Evolutionary conservation across 805 yeast species (phyloP).

Genomic region (Yarrowia deformans): DNA sequence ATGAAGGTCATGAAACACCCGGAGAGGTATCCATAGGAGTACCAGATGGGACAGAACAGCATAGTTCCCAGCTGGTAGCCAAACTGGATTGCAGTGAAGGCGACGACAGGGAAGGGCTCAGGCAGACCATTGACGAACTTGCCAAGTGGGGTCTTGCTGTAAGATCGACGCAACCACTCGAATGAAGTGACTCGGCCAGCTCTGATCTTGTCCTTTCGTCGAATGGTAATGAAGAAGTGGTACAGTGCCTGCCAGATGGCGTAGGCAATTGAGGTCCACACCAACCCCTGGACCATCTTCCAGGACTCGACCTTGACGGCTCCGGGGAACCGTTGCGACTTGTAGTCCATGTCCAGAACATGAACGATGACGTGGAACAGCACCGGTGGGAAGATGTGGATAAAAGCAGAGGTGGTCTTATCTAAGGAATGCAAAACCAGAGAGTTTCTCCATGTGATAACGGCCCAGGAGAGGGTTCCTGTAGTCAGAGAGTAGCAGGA

Average conservation of each 20-base stretch:
- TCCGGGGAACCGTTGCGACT: slow-evolving; percentile 74
- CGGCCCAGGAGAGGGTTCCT: slow-evolving; percentile 93
- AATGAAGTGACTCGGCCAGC: slow-evolving; percentile 89
- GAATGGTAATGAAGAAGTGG: slow-evolving; percentile 90
- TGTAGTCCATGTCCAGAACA: slow-evolving; percentile 63
- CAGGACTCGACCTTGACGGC: slow-evolving; percentile 72
- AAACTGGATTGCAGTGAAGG: slow-evolving; percentile 86
- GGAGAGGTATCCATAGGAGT: slow-evolving; percentile 70
- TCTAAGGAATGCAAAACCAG: slow-evolving; percentile 90
- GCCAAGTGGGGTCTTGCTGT: slow-evolving; percentile 71
- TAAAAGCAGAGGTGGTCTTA: slow-evolving; percentile 88
- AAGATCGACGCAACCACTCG: slow-evolving; percentile 77
- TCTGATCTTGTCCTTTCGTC: slow-evolving; percentile 77
- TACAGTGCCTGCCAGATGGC: slow-evolving; percentile 88
- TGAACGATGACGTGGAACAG: slow-evolving; percentile 88
- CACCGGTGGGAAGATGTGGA: slow-evolving; percentile 89
- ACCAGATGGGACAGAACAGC: slow-evolving; percentile 91
- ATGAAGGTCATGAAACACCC: slow-evolving; percentile 71
- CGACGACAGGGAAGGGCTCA: slow-evolving; percentile 83
- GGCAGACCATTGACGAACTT: slow-evolving; percentile 81
- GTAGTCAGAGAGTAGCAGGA: slow-evolving; percentile 85
- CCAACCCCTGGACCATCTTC: slow-evolving; percentile 72
- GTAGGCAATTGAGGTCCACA: slow-evolving; percentile 82
- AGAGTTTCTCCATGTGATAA: slow-evolving; percentile 94
- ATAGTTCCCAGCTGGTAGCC: slow-evolving; percentile 85